Evolutionary conservation across 2,329 filamentous ascomycete genomes (phyloP).

Genomic region (Colletotrichum echinochloae): DNA sequence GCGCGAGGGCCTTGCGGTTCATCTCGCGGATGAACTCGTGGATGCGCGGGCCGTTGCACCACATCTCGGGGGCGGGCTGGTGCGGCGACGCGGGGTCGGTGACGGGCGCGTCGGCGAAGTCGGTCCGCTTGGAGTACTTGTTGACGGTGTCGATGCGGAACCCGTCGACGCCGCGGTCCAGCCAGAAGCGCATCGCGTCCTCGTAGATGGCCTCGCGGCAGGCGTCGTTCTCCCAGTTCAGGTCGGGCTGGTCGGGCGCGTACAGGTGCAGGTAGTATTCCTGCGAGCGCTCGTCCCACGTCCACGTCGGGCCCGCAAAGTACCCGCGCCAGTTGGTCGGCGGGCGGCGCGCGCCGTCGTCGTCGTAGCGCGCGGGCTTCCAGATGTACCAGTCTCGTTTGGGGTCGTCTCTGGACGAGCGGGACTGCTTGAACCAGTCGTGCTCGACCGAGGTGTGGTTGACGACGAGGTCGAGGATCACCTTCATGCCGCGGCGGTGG

Average conservation of each 20-base stretch:
- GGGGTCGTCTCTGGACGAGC: slow-evolving; percentile 60
- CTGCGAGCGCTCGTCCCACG: slow-evolving; percentile 62
- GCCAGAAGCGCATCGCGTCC: slow-evolving; percentile 77
- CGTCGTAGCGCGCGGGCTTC: slow-evolving; percentile 67
- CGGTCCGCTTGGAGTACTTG: slow-evolving; percentile 71
- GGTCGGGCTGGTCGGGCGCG: slow-evolving; percentile 76
- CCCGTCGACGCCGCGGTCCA: slow-evolving; percentile 73
- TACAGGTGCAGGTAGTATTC: slow-evolving; percentile 73
- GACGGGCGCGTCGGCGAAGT: slow-evolving; percentile 65
- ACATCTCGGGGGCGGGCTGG: slow-evolving; percentile 62
- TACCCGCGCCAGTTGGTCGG: slow-evolving; percentile 69
- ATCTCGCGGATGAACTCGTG: slow-evolving; percentile 73
- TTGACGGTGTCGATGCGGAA: slow-evolving; percentile 78
- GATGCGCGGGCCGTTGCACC: slow-evolving; percentile 71
- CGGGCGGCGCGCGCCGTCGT: slow-evolving; percentile 64
- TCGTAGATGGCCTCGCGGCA: slow-evolving; percentile 76
- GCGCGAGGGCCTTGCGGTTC: slow-evolving; percentile 61
- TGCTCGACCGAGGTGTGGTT: slow-evolving; percentile 74
- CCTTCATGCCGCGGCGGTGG: slow-evolving; percentile 71
- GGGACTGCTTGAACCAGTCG: slow-evolving; percentile 68
- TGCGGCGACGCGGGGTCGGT: slow-evolving; percentile 52
- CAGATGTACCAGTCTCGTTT: slow-evolving; percentile 76
- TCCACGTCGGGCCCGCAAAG: slow-evolving; percentile 63
- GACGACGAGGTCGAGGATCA: slow-evolving; percentile 79
- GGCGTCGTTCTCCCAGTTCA: slow-evolving; percentile 80